phyloP scores from a whole-genome alignment of 768 basidiomycete genomes.

The Saitozyma podzolica region DNA sequence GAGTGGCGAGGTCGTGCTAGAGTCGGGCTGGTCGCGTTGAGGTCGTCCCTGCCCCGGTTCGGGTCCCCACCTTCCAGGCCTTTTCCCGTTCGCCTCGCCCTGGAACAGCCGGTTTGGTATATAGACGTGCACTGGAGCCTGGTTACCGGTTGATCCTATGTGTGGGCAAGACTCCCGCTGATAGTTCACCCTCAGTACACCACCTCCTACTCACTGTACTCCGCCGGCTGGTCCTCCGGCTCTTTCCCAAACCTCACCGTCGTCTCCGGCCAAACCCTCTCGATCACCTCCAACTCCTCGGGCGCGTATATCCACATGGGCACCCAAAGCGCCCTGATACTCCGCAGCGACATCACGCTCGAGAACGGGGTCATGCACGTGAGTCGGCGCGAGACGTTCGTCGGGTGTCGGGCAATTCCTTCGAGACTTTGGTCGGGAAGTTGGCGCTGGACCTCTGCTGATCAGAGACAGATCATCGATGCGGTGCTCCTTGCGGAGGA shows the following conservation, averaged over 20 bases:
- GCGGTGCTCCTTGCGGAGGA: constrained; percentile 15
- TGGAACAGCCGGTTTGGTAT: too few relatives aligned
- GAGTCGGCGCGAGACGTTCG: constrained; percentile 9
- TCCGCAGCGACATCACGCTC: constrained; percentile 35
- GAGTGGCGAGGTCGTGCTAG: constrained; percentile 7
- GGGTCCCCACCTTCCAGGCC: neutral
- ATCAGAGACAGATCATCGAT: constrained; percentile 26
- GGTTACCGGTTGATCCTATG: too few relatives aligned
- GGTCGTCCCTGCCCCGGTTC: too few relatives aligned
- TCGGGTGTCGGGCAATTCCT: too few relatives aligned
- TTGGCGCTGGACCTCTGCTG: neutral
- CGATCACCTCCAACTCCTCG: constrained; percentile 10
- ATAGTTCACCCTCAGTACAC: constrained; percentile 28
- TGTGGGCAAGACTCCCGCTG: neutral
- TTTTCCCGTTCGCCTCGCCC: neutral
- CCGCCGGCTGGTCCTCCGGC: constrained; percentile 22
- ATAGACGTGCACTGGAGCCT: too few relatives aligned
- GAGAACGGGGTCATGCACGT: constrained; percentile 47
- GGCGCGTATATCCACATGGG: constrained; percentile 22
- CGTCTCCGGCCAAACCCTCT: constrained; percentile 21
- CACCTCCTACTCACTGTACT: constrained; percentile 33
- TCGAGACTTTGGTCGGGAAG: too few relatives aligned
- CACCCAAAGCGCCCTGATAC: constrained; percentile 23
- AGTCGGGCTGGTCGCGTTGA: neutral
- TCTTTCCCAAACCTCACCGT: constrained; percentile 15